Percentiles rank a stretch among this genome's conserved stretches.
Evolutionary conservation across 78 protist genomes (phyloP).

Genomic region (Protostelium mycophagum): DNA sequence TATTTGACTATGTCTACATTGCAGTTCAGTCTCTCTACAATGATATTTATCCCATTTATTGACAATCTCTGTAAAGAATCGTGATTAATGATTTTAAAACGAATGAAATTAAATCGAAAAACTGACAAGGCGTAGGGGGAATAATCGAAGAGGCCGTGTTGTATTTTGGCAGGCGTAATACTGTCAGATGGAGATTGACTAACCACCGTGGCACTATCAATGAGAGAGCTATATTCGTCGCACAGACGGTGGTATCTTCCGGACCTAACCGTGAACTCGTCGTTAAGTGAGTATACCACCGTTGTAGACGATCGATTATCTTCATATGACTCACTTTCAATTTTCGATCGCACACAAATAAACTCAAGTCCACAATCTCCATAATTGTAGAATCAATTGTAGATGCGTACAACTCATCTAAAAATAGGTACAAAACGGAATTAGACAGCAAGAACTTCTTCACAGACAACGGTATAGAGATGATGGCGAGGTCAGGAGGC

Average conservation of each 20-base stretch:
- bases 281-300: neutral
- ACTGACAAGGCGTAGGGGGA: neutral
- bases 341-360: too few species aligned
- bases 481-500: constrained; percentile 4
- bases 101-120: too few species aligned
- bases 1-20: too few species aligned
- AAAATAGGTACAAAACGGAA: neutral
- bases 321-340: too few species aligned
- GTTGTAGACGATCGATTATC: neutral
- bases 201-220: neutral
- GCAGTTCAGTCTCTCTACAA: too few species aligned
- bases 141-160: neutral
- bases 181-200: neutral
- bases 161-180: neutral
- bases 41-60: too few species aligned
- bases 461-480: constrained; percentile 54
- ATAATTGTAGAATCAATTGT: too few species aligned
- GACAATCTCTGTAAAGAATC: too few species aligned
- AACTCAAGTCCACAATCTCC: too few species aligned
- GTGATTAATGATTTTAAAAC: too few species aligned
- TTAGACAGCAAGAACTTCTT: constrained; percentile 8
- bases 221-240: neutral
- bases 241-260: neutral
- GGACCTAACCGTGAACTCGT: neutral
- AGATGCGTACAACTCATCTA: too few species aligned